Conservation (phyloP, 169 alveolate genomes). For the Miamiensis avidus region DNA sequence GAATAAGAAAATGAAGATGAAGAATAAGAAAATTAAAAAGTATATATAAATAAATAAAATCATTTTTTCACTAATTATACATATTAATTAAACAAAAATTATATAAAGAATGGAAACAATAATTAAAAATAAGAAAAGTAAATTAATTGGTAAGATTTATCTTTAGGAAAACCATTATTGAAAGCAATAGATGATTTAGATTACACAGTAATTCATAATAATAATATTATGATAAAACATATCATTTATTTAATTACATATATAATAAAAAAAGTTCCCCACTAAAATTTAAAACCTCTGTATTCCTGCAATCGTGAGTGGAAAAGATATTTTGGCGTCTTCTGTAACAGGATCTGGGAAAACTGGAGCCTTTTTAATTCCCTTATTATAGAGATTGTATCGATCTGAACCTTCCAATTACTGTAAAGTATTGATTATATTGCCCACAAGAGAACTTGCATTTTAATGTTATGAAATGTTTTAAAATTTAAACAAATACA, state of each 20-base stretch:
- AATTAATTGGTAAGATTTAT: constrained; percentile 25
- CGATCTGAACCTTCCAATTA: constrained; percentile 16
- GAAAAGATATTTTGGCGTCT: constrained; percentile 96
- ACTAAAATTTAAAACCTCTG: constrained; percentile 96
- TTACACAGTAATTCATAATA: not conserved
- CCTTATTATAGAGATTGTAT: constrained; percentile 81
- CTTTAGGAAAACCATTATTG: constrained; percentile 31
- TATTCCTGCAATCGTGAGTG: constrained; percentile 91
- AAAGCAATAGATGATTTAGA: constrained; percentile 48
- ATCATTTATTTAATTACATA: constrained; percentile 5
- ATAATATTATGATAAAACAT: not conserved
- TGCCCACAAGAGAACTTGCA: constrained; percentile 78
- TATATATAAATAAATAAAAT: too few relatives aligned
- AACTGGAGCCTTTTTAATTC: constrained; percentile 97
- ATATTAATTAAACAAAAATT: too few relatives aligned
- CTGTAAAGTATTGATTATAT: constrained; percentile 49
- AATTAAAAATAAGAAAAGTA: not conserved
- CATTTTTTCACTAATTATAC: too few relatives aligned
- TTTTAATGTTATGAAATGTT: constrained; percentile 75
- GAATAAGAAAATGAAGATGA: not conserved
- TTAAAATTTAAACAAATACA: constrained; percentile 49
- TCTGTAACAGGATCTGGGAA: constrained; percentile 99
- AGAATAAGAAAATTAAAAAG: not conserved
- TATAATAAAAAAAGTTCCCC: constrained; percentile 86
- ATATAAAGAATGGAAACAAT: too few relatives aligned